Base-by-base conservation (phyloP, 805 yeast species). In the Wickerhamomyces mucosus region DNA sequence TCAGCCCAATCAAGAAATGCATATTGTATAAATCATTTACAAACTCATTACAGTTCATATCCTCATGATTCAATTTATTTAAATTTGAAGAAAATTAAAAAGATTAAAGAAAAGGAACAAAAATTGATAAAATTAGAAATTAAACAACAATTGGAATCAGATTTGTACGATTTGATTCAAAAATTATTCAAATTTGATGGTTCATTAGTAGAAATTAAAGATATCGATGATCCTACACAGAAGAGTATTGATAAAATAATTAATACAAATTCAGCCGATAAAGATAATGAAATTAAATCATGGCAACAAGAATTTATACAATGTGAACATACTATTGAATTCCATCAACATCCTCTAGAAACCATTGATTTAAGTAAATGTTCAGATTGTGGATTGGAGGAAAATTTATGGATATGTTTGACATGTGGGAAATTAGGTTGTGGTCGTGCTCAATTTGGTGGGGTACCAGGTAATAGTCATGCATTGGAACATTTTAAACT, bases 391-490 rank as follows among this genome's bases (percentile, higher is more conserved):
- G 81, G 69, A 2, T 61, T 92, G 41, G 55, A 58, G 19, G 81
- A 78, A 41, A 92, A 92, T 51, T 57, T 92, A 28, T 92, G 99
- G 99, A 63, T 92, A 13, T 92, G 99, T 60, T 58, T 92, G 28
- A 70, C 71, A 29, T 92, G 98, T 66, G 98, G 98, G 2, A 59
- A 69, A n/a, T 46, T 86, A 9, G 96, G 96, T 5, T 92, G 99
- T 59, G 99, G 99, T 6, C 65, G 99, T 41, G 76, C 77, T 20
- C 98, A 92, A 55, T 84, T 82, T 50, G 98, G 97, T 21, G 89
- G 94, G 16, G 73, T 81, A 10, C 79, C 86, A n/a, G 99, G 99
- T 6, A 75, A 89, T 50, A 77, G 95, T 1, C 98, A 92, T 54
- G 97, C 95, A 0, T 59, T 89, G 37, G 51, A 56, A 0, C 99